Evolutionary conservation across 768 basidiomycete genomes (phyloP).

Genomic region (Lactarius quietus): DNA sequence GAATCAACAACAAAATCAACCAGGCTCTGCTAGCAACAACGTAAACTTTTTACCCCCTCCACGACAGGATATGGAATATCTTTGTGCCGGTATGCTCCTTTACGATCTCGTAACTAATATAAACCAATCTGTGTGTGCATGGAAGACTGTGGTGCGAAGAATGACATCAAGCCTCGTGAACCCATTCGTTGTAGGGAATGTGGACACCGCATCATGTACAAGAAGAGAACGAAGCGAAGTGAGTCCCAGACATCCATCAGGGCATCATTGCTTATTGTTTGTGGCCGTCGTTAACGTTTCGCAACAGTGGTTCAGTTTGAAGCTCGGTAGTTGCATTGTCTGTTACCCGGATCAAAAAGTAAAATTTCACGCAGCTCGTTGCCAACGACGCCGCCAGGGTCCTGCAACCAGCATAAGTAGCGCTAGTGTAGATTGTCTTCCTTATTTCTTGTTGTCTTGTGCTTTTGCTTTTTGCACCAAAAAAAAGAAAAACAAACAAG

Average conservation of each 20-base stretch:
- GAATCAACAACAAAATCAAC: slow-evolving; percentile 39
- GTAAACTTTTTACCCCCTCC: slow-evolving; percentile 38
- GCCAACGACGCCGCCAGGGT: background rate
- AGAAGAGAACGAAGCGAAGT: slow-evolving; percentile 94
- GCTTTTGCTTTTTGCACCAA: background rate
- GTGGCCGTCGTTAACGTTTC: slow-evolving; percentile 9
- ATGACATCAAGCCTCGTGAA: slow-evolving; percentile 86
- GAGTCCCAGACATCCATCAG: slow-evolving; percentile 34
- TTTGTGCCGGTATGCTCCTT: slow-evolving; percentile 66
- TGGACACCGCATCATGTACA: slow-evolving; percentile 98
- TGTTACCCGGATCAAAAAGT: background rate
- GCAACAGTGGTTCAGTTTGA: slow-evolving; percentile 69
- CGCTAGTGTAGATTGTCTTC: background rate
- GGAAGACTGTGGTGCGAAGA: slow-evolving; percentile 86
- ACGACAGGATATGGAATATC: slow-evolving; percentile 73
- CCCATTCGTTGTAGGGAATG: slow-evolving; percentile 96
- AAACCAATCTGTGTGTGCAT: background rate
- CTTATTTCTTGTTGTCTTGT: background rate
- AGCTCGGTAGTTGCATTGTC: slow-evolving; percentile 8
- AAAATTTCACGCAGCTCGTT: background rate
- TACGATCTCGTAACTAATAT: background rate
- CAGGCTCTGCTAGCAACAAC: slow-evolving; percentile 33
- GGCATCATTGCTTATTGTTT: background rate
- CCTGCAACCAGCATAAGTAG: background rate
- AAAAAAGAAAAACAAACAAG: background rate